phyloP scores from a whole-genome alignment of 2,329 filamentous ascomycete species.

The Aspergillus texensis region DNA sequence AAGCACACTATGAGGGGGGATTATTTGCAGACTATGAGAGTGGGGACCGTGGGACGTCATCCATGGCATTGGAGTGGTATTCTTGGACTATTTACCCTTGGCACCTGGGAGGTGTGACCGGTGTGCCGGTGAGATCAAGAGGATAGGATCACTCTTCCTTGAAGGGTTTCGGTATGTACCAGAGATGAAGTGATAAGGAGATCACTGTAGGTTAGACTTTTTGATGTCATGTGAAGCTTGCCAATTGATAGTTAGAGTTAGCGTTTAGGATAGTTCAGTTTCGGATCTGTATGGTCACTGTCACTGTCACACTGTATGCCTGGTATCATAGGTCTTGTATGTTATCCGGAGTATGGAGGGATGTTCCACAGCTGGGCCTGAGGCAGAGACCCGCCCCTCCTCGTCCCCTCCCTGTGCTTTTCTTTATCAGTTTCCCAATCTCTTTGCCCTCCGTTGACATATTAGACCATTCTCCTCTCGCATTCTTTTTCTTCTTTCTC shows the following conservation, averaged over 20 bases:
- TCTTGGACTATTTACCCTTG: constrained; percentile 4
- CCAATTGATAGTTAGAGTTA: not conserved
- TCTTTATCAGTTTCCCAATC: constrained; percentile 1
- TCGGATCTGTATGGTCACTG: no score
- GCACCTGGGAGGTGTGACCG: constrained; percentile 9
- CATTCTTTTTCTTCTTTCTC: constrained; percentile 1
- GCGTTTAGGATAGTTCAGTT: not conserved
- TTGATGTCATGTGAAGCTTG: constrained; percentile 1
- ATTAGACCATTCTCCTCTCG: not conserved
- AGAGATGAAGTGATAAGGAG: not conserved
- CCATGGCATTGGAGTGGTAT: constrained; percentile 8
- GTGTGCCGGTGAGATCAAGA: constrained; percentile 16
- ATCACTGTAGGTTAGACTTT: not conserved
- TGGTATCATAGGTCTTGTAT: no score
- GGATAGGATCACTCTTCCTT: not conserved
- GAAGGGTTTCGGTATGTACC: not conserved
- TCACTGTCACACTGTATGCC: no score
- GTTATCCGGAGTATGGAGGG: not conserved
- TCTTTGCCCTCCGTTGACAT: not conserved
- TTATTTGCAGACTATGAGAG: not conserved
- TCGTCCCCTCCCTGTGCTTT: not conserved
- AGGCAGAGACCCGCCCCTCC: not conserved
- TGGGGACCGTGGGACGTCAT: constrained; percentile 2
- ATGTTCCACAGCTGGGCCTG: not conserved
- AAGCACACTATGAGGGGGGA: not conserved